A percentile compares a stretch with the other conserved stretches of the same genome.
These are phyloP conservation scores for Solanum medicagineum DNA, from an alignment of 257 asterid genomes.

Conservation along the genomic window DNA sequence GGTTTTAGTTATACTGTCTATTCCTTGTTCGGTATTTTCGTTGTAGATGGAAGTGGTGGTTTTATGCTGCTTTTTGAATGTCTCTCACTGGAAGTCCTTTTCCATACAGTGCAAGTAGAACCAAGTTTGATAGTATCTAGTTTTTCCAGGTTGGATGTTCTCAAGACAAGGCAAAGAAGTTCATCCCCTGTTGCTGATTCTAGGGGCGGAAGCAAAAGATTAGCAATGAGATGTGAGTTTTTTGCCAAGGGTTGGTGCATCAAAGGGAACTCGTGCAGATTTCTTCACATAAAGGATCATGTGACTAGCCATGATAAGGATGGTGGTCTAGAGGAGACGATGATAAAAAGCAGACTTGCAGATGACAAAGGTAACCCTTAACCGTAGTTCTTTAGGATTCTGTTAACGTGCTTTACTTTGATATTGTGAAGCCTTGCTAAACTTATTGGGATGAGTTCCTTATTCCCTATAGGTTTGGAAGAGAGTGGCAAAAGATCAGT, in stretches of 20 bases:
- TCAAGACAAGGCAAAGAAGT: constrained; percentile 38
- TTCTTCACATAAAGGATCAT: constrained; percentile 48
- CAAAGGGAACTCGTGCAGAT: constrained; percentile 71
- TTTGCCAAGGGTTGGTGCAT: constrained; percentile 93
- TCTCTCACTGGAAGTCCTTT: not conserved
- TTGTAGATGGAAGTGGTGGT: constrained; percentile 5
- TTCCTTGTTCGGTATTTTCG: not conserved
- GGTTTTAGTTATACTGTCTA: constrained; percentile 30
- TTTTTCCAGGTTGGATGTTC: constrained; percentile 54
- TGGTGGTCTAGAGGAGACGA: constrained; percentile 25
- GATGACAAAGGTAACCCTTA: constrained; percentile 39
- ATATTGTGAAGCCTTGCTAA: not conserved
- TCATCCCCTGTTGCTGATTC: constrained; percentile 27
- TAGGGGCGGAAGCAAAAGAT: constrained; percentile 39
- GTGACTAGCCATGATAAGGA: constrained; percentile 9
- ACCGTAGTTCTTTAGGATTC: constrained; percentile 6
- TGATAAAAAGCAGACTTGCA: constrained; percentile 16
- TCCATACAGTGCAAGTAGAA: constrained; percentile 7
- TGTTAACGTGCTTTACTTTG: not conserved
- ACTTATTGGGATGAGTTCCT: constrained; percentile 4
- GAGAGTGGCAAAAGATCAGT: constrained; percentile 5
- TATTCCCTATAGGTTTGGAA: constrained; percentile 5
- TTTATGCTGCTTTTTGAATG: not conserved
- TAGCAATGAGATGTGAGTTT: constrained; percentile 52
- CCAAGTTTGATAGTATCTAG: constrained; percentile 17